Percentiles rank a stretch among this genome's conserved stretches.
Conservation (phyloP, 345 rosid genomes). For the Psidium friedrichsthalianum region DNA sequence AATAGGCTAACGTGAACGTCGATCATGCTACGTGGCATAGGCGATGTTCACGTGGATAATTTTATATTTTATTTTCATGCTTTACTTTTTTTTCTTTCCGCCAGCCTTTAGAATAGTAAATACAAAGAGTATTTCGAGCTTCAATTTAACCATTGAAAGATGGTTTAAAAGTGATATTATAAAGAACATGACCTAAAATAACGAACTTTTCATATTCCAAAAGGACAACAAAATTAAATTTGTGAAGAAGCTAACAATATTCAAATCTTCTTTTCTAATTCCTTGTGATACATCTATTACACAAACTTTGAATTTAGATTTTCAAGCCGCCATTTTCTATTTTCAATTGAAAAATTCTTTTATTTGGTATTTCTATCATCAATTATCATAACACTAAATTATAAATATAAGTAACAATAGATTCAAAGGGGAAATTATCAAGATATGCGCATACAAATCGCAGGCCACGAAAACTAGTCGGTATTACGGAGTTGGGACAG, state of each 20-base stretch:
- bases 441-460: neutral
- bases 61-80: too few species aligned
- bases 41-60: too few species aligned
- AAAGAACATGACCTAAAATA: neutral
- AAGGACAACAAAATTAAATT: neutral
- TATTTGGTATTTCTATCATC: neutral
- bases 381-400: neutral
- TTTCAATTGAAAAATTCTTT: neutral
- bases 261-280: neutral
- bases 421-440: neutral
- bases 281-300: neutral
- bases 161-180: neutral
- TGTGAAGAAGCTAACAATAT: neutral
- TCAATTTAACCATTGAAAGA: neutral
- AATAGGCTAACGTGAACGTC: too few species aligned
- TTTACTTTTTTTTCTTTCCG: too few species aligned
- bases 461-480: neutral
- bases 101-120: neutral
- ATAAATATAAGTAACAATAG: neutral
- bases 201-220: neutral
- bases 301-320: neutral
- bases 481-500: neutral
- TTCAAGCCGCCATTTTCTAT: neutral
- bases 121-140: neutral
- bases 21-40: too few species aligned